Evolutionary conservation across 179 eudicot genomes (phyloP).

Genomic region (Silene noctiflora): DNA sequence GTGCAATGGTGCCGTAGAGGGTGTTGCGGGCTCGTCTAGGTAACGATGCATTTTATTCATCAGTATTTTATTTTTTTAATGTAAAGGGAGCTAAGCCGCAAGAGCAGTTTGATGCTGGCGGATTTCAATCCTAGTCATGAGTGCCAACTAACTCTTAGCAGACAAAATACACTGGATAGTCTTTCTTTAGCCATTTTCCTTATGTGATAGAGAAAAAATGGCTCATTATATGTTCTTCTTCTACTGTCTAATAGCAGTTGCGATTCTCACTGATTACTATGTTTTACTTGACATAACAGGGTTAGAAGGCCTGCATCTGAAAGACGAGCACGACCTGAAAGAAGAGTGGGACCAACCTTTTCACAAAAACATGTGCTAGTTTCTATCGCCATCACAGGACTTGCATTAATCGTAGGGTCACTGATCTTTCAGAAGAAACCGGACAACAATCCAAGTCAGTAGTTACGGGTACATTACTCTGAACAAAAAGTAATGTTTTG

Average conservation of each 20-base stretch:
- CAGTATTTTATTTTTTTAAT: background rate
- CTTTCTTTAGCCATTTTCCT: no score
- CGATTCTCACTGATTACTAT: no score
- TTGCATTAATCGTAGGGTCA: slow-evolving; percentile 87
- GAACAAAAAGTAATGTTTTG: no score
- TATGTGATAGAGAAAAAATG: no score
- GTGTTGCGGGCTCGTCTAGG: slow-evolving; percentile 66
- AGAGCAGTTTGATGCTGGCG: background rate
- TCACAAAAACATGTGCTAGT: slow-evolving; percentile 56
- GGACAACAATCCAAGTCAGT: slow-evolving; percentile 41
- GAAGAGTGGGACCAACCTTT: slow-evolving; percentile 50
- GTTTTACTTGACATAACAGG: slow-evolving; percentile 29
- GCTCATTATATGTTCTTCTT: background rate
- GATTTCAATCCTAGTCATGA: no score
- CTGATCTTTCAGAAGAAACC: slow-evolving; percentile 72
- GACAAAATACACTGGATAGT: no score
- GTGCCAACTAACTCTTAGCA: no score
- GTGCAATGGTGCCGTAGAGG: slow-evolving; percentile 54
- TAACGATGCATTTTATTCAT: slow-evolving; percentile 17
- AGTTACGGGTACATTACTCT: slow-evolving; percentile 2
- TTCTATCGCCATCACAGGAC: slow-evolving; percentile 86
- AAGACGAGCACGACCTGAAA: slow-evolving; percentile 52
- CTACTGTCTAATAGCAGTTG: no score
- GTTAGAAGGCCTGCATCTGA: slow-evolving; percentile 44
- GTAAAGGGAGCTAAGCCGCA: no score